A percentile compares a stretch with the other conserved stretches of the same genome.
phyloP scores from a whole-genome alignment of 495 filamentous ascomycete species.

The Penicillium herquei region DNA sequence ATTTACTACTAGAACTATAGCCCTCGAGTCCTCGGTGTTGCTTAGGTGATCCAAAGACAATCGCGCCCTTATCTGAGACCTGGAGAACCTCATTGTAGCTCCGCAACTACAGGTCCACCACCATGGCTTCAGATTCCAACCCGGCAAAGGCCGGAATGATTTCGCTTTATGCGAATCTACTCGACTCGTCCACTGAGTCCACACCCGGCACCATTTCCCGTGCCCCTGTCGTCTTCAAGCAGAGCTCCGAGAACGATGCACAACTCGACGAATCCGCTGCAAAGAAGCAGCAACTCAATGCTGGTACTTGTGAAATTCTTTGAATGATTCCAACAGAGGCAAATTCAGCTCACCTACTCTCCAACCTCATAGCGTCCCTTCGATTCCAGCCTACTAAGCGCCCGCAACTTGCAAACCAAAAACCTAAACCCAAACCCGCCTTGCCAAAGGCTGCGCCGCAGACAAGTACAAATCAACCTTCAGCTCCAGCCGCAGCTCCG shows the following conservation, averaged over 20 bases:
- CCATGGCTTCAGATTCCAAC: slow-evolving; percentile 39
- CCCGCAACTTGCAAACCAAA: slow-evolving; percentile 68
- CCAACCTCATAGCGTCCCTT: slow-evolving; percentile 58
- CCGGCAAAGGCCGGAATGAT: slow-evolving; percentile 38
- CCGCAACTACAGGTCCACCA: not conserved
- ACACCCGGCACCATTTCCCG: slow-evolving; percentile 67
- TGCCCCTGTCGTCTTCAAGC: slow-evolving; percentile 76
- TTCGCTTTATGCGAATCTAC: slow-evolving; percentile 65
- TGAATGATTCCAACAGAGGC: slow-evolving; percentile 20
- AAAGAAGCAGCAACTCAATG: slow-evolving; percentile 70
- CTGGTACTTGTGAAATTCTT: slow-evolving; percentile 57
- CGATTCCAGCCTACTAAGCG: slow-evolving; percentile 84
- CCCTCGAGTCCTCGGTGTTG: not conserved
- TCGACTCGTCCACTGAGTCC: slow-evolving; percentile 51
- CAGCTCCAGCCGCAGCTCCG: slow-evolving; percentile 23
- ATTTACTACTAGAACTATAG: no score
- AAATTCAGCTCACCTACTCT: slow-evolving; percentile 49
- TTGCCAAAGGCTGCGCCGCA: slow-evolving; percentile 39
- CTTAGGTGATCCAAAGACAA: slow-evolving; percentile 1
- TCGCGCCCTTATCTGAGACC: not conserved
- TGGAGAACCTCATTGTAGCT: slow-evolving; percentile 1
- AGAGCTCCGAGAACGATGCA: slow-evolving; percentile 45
- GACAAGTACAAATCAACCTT: slow-evolving; percentile 25
- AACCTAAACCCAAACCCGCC: slow-evolving; percentile 61
- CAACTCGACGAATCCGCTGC: slow-evolving; percentile 54